A percentile compares a stretch with the other conserved stretches of the same genome.
Conservation (phyloP, 2,329 filamentous ascomycete genomes). For the Cladosporium sp. region DNA sequence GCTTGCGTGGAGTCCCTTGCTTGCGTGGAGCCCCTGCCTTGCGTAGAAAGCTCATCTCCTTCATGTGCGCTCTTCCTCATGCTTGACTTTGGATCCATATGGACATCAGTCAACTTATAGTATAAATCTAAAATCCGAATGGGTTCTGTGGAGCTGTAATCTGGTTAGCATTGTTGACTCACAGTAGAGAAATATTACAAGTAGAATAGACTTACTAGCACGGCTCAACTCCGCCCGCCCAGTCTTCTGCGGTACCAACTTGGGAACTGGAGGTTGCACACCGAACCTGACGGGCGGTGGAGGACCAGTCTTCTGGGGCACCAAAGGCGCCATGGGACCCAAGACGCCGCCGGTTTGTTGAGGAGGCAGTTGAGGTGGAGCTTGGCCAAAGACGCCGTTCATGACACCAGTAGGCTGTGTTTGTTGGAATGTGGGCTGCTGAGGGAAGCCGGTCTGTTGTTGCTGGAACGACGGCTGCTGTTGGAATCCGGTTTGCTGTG, state of each 20-base stretch:
- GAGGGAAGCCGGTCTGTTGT: constrained; percentile 42
- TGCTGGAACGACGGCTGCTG: constrained; percentile 14
- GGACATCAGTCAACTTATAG: not conserved
- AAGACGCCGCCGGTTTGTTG: constrained; percentile 47
- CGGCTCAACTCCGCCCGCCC: constrained; percentile 87
- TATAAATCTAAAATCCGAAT: constrained; percentile 56
- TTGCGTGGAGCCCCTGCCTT: too few relatives aligned
- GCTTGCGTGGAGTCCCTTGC: too few relatives aligned
- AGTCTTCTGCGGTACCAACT: constrained; percentile 78
- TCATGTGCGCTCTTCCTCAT: not conserved
- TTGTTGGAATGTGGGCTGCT: constrained; percentile 40
- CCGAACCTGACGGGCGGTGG: constrained; percentile 87
- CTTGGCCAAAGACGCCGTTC: constrained; percentile 45
- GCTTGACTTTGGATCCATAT: not conserved
- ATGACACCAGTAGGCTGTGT: constrained; percentile 33
- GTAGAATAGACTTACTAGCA: constrained; percentile 73
- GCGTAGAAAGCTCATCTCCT: not conserved
- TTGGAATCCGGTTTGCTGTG: constrained; percentile 48
- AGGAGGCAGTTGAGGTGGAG: constrained; percentile 52
- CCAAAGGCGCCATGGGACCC: constrained; percentile 52
- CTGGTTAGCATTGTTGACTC: constrained; percentile 15
- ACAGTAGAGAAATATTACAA: constrained; percentile 10
- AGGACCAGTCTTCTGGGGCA: constrained; percentile 79
- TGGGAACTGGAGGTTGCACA: constrained; percentile 67
- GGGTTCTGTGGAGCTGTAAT: constrained; percentile 62